A percentile compares a stretch with the other conserved stretches of the same genome.
Conservation (phyloP, 2,329 filamentous ascomycete species). For the Botrytis sinoallii region DNA sequence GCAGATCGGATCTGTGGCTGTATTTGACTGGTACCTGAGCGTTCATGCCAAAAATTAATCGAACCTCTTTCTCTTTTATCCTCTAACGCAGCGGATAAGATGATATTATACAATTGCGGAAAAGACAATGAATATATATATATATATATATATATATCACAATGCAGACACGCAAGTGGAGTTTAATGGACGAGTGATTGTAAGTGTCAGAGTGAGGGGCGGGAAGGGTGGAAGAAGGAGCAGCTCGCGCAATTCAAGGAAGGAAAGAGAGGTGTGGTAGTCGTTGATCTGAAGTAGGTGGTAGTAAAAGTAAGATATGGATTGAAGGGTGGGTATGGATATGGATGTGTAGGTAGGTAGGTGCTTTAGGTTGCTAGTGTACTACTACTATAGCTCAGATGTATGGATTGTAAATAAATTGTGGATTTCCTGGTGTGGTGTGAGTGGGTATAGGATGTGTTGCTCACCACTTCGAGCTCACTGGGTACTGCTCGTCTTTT, state of each 20-base stretch:
- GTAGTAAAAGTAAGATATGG: constrained; percentile 19
- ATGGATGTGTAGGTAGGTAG: constrained; percentile 19
- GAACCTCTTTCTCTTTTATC: neutral
- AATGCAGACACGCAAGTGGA: constrained; percentile 12
- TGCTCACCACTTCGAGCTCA: constrained; percentile 3
- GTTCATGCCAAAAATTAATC: constrained; percentile 14
- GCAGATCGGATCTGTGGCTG: constrained; percentile 19
- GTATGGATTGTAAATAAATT: constrained; percentile 19
- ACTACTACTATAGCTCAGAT: neutral
- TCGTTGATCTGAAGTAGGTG: constrained; percentile 13
- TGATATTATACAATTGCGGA: constrained; percentile 7
- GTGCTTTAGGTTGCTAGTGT: constrained; percentile 27
- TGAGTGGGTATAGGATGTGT: constrained; percentile 7
- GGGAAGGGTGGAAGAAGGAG: constrained; percentile 15
- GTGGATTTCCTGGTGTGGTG: constrained; percentile 14
- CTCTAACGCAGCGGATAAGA: neutral
- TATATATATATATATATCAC: constrained; percentile 16
- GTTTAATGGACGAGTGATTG: neutral
- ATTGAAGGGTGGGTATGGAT: constrained; percentile 6
- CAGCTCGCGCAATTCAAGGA: constrained; percentile 15
- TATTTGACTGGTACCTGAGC: constrained; percentile 13
- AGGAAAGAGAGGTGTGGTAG: constrained; percentile 10
- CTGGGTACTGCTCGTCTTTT: constrained; percentile 1
- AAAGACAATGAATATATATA: constrained; percentile 15
- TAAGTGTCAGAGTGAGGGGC: constrained; percentile 9